These are phyloP conservation scores for Aspergillus quadricinctus DNA, from an alignment of 2,329 filamentous ascomycete species.

Conservation along the genomic window DNA sequence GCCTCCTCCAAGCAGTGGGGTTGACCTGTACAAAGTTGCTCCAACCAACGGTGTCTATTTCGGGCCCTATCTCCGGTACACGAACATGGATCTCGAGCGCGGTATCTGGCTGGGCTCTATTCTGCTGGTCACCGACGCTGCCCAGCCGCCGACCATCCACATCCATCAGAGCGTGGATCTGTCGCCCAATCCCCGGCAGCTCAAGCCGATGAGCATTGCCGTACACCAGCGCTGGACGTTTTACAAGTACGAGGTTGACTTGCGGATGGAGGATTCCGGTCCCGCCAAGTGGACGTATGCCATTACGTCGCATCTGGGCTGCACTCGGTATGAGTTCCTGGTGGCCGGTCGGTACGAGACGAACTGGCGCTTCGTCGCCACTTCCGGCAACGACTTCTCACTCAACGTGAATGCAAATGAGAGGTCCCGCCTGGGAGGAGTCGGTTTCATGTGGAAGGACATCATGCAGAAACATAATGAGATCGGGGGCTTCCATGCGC, in stretches of 20 bases:
- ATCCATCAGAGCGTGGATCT: slow-evolving; percentile 86
- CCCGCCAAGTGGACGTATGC: slow-evolving; percentile 94
- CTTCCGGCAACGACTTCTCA: slow-evolving; percentile 94
- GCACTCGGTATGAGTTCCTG: slow-evolving; percentile 96
- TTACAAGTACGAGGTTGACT: slow-evolving; percentile 86
- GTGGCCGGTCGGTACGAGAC: slow-evolving; percentile 86
- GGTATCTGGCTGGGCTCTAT: slow-evolving; percentile 92
- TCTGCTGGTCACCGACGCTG: slow-evolving; percentile 82
- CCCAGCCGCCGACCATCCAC: slow-evolving; percentile 92
- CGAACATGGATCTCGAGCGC: slow-evolving; percentile 92
- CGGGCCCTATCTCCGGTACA: slow-evolving; percentile 90
- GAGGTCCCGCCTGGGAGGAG: slow-evolving; percentile 76
- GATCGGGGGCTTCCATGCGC: slow-evolving; percentile 90
- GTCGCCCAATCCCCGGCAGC: slow-evolving; percentile 84
- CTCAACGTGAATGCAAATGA: slow-evolving; percentile 83
- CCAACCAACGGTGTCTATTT: slow-evolving; percentile 98
- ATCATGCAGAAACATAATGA: slow-evolving; percentile 96
- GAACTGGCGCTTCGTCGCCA: slow-evolving; percentile 92
- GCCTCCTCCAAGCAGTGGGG: slow-evolving; percentile 80
- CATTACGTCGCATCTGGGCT: slow-evolving; percentile 92
- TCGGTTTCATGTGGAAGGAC: slow-evolving; percentile 98
- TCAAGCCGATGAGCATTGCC: slow-evolving; percentile 76
- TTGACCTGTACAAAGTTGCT: slow-evolving; percentile 89
- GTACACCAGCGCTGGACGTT: slow-evolving; percentile 93
- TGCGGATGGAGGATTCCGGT: slow-evolving; percentile 77